Evolutionary conservation across 2,329 filamentous ascomycete genomes (phyloP), one percentile per base, ranked within the genome.

Genomic region (Magnaporthales sp.): DNA sequence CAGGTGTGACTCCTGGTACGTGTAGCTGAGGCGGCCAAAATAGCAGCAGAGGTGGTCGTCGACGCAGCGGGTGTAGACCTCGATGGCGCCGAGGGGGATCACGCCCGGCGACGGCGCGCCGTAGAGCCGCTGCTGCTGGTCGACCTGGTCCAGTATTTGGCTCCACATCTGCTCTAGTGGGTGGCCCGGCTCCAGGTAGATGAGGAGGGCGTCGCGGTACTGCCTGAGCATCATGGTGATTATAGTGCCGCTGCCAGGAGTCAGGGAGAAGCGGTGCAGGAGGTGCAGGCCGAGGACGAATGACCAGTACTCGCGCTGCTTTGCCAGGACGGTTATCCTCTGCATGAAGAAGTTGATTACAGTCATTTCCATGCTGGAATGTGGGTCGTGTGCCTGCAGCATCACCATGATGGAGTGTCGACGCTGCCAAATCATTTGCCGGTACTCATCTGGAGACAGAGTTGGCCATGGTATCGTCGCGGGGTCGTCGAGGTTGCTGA

Each of bases 1-100:
- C n/a, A 66, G 64, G 64, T 66, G 64, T 11, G 64, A 26, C 29
- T 66, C 64, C 29, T 60, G 64, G 22, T 60, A 66, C 9, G 29
- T 10, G 4, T 22, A 11, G 54, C 38, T 19, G 38, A 66, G 54
- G 9, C 19, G n/a, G n/a, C 64, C 64, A 24, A 32, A 26, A 22
- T 46, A 30, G 11, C n/a, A 27, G 11, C 64, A 15, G 29, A 66
- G 51, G n/a, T 61, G 64, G n/a, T 60, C 54, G 30, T 66, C 64
- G 54, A 66, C 64, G 15, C 64, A 61, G 64, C 54, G 64, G 10
- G 22, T 26, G 54, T 26, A 66, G 10, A 27, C 51, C 38, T 61
- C 30, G 29, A 66, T 24, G 15, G 54, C 24, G 27, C 8, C 11
- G 1, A 26, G n/a, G 29, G 29, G 26, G 10, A 66, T 19, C 4